Evolutionary conservation across 371 early-diverging fungal genomes (phyloP).

Genomic region (Zychaea mexicana): DNA sequence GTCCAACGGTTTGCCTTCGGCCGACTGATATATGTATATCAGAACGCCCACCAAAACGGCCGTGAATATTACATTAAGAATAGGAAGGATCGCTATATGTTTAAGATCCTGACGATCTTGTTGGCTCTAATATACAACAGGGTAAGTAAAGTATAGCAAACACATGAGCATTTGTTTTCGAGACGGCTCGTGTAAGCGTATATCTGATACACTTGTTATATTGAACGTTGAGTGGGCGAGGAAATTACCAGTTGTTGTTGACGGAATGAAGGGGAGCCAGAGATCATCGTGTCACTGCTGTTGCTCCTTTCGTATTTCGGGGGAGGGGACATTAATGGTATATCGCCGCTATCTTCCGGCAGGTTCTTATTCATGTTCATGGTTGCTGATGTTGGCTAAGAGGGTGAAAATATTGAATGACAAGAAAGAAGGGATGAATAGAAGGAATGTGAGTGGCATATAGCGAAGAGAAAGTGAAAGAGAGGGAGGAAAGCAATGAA

Average conservation of each 20-base stretch:
- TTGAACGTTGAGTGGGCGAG: too few species aligned
- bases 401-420: too few species aligned
- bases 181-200: too few species aligned
- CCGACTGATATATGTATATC: constrained; percentile 14
- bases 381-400: too few species aligned
- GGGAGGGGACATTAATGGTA: background rate
- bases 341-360: background rate
- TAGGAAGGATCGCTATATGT: constrained; percentile 8
- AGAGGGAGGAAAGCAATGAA: background rate
- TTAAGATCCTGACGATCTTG: background rate
- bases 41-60: constrained; percentile 8
- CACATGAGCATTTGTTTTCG: too few species aligned
- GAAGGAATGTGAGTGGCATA: too few species aligned
- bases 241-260: background rate
- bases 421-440: too few species aligned
- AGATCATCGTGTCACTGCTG: background rate
- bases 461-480: background rate
- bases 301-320: background rate
- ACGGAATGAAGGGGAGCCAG: background rate
- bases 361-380: too few species aligned
- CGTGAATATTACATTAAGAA: constrained; percentile 9
- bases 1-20: constrained; percentile 22
- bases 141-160: too few species aligned
- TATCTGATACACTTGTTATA: too few species aligned
- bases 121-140: too few species aligned